Conservation (phyloP, 1,284 basidiomycete species). For the Pholiota adiposa region DNA sequence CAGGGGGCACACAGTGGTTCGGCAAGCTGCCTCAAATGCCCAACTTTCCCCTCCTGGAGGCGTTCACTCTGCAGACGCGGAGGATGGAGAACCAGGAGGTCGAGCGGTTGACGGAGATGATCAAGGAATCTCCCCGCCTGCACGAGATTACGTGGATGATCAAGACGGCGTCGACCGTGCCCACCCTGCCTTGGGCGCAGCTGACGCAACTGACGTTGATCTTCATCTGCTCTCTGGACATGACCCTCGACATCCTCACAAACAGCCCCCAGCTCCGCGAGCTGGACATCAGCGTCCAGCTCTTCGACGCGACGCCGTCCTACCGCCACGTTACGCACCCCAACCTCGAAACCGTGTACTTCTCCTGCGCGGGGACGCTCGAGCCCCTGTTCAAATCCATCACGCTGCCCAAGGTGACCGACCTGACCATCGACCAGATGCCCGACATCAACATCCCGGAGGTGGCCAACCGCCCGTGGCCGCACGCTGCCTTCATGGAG, state of each 20-base stretch:
- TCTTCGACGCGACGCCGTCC: not conserved
- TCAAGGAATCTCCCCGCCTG: not conserved
- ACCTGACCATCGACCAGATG: conserved; percentile 7
- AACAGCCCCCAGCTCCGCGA: not conserved
- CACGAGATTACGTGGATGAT: not conserved
- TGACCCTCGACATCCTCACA: not conserved
- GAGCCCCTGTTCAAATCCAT: not conserved
- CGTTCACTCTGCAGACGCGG: not conserved
- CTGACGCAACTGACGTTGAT: not conserved
- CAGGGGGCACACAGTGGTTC: not conserved
- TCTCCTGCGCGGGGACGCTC: not conserved
- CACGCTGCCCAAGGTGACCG: not conserved
- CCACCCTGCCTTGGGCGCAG: conserved; percentile 3
- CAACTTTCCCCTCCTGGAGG: conserved; percentile 1
- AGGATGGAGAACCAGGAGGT: not conserved
- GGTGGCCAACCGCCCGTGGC: not conserved
- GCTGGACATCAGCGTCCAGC: conserved; percentile 2
- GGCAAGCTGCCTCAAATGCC: not conserved
- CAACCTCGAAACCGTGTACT: not conserved
- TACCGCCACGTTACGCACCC: not conserved
- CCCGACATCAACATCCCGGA: not conserved
- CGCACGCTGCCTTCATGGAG: not conserved
- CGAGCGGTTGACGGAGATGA: not conserved
- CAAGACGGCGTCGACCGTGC: conserved; percentile 3
- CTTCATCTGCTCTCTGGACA: not conserved